Percentiles rank a stretch among this genome's conserved stretches.
These are phyloP conservation scores for Apocynum venetum DNA, from an alignment of 257 asterid genomes.

Conservation along the genomic window DNA sequence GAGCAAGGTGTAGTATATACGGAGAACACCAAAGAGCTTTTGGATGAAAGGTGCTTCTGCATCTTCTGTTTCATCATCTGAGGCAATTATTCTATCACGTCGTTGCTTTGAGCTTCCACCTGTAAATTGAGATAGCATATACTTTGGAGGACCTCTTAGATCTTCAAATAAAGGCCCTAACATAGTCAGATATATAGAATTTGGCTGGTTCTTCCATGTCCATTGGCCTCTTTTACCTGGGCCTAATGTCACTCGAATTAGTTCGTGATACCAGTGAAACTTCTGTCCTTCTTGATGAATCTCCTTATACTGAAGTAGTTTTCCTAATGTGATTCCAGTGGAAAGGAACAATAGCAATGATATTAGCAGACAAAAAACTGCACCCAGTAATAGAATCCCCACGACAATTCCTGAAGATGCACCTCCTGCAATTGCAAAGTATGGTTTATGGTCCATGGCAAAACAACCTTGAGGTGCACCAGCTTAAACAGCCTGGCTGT, in stretches of 20 bases:
- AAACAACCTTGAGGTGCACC: not conserved
- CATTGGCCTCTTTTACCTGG: conserved; percentile 98
- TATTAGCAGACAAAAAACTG: conserved; percentile 59
- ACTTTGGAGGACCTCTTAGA: conserved; percentile 92
- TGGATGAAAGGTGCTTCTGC: conserved; percentile 91
- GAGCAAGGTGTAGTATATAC: conserved; percentile 75
- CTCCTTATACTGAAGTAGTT: conserved; percentile 86
- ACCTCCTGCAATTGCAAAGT: conserved; percentile 44
- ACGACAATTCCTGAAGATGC: conserved; percentile 58
- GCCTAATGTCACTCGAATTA: conserved; percentile 76
- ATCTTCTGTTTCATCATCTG: conserved; percentile 88
- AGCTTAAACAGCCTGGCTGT: not conserved
- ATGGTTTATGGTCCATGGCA: not conserved
- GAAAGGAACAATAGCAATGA: conserved; percentile 67
- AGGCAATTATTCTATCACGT: conserved; percentile 58
- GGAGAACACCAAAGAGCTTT: conserved; percentile 75
- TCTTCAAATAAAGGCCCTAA: conserved; percentile 92
- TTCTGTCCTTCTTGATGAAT: conserved; percentile 68
- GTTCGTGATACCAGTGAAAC: conserved; percentile 87
- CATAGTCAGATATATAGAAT: conserved; percentile 39
- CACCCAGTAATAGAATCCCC: conserved; percentile 51
- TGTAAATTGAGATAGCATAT: conserved; percentile 83
- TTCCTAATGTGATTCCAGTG: conserved; percentile 69
- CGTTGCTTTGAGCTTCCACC: conserved; percentile 38
- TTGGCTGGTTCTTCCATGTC: conserved; percentile 73